Percentiles rank a stretch among this genome's conserved stretches.
Conservation (phyloP, 2,329 filamentous ascomycete genomes). For the Graphilbum ipis-grandicollis region DNA sequence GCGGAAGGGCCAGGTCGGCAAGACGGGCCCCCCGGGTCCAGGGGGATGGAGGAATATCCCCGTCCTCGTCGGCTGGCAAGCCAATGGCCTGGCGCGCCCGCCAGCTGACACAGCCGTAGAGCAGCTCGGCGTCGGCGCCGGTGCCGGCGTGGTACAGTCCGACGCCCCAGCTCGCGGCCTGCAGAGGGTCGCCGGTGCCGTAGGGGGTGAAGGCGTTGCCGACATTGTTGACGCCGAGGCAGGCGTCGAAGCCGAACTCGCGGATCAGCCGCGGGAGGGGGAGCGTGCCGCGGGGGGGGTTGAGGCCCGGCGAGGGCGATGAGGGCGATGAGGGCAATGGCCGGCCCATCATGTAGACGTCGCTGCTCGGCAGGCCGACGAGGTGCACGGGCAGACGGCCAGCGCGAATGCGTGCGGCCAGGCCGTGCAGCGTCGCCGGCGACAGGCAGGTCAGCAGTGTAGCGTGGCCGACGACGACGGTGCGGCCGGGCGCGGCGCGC, state of each 20-base stretch:
- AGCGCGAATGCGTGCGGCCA: constrained; percentile 28
- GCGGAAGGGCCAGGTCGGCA: background rate
- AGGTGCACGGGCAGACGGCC: constrained; percentile 42
- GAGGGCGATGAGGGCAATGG: constrained; percentile 4
- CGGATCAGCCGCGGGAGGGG: constrained; percentile 43
- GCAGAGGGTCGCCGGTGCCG: constrained; percentile 48
- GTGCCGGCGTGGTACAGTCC: constrained; percentile 53
- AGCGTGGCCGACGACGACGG: constrained; percentile 49
- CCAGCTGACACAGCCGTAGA: constrained; percentile 27
- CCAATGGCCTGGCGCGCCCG: constrained; percentile 19
- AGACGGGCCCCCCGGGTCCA: no score
- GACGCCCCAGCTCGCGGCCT: constrained; percentile 43
- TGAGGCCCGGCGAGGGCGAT: constrained; percentile 8
- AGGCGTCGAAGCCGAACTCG: constrained; percentile 37
- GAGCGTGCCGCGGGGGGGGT: constrained; percentile 38
- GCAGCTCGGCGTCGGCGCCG: constrained; percentile 33
- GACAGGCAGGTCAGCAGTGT: constrained; percentile 44
- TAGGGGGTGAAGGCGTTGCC: constrained; percentile 61
- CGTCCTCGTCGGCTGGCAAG: no score
- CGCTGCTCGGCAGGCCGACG: constrained; percentile 52
- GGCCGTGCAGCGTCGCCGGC: constrained; percentile 26
- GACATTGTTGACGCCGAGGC: constrained; percentile 53
- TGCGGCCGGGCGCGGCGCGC: constrained; percentile 19
- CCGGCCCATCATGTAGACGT: constrained; percentile 54
- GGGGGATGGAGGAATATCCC: no score